phyloP scores from a whole-genome alignment of 345 rosid genomes.

The Lumnitzera racemosa region DNA sequence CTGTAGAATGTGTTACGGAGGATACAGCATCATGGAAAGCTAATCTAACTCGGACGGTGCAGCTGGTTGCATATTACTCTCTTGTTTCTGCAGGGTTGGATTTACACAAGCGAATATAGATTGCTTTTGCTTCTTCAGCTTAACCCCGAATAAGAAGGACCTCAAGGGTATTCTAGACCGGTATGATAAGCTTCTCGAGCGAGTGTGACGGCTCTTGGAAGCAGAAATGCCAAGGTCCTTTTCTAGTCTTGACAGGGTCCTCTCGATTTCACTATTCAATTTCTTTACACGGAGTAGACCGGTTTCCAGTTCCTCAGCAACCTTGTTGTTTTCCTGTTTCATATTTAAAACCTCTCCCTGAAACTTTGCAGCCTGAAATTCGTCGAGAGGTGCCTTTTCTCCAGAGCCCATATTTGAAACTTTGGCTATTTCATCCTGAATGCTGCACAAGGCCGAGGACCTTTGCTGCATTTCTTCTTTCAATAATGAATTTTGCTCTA shows the following conservation, averaged over 20 bases:
- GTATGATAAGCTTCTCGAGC: constrained; percentile 13
- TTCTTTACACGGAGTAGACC: constrained; percentile 45
- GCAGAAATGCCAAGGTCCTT: constrained; percentile 40
- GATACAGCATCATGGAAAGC: neutral
- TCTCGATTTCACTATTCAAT: constrained; percentile 46
- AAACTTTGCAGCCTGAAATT: constrained; percentile 68
- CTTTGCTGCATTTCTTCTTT: constrained; percentile 64
- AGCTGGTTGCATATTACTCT: constrained; percentile 19
- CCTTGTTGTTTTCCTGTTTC: constrained; percentile 80
- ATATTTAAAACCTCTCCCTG: constrained; percentile 84
- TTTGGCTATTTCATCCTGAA: constrained; percentile 61
- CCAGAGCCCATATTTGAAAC: constrained; percentile 19
- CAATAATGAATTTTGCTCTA: constrained; percentile 57
- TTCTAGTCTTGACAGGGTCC: constrained; percentile 35
- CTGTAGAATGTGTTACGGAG: too few relatives aligned
- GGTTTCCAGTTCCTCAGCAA: constrained; percentile 44
- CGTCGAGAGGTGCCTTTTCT: constrained; percentile 31
- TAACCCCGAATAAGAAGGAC: constrained; percentile 89
- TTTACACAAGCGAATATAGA: constrained; percentile 55
- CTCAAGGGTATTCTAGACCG: constrained; percentile 56
- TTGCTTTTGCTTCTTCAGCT: constrained; percentile 49
- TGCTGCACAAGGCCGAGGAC: constrained; percentile 39
- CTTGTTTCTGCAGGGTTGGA: constrained; percentile 47
- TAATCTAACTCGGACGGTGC: constrained; percentile 10
- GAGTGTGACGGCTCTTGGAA: constrained; percentile 10